Percentiles rank a stretch among this genome's conserved stretches.
Conservation (phyloP, 2,329 filamentous ascomycete species). For the Talaromyces sp. region DNA sequence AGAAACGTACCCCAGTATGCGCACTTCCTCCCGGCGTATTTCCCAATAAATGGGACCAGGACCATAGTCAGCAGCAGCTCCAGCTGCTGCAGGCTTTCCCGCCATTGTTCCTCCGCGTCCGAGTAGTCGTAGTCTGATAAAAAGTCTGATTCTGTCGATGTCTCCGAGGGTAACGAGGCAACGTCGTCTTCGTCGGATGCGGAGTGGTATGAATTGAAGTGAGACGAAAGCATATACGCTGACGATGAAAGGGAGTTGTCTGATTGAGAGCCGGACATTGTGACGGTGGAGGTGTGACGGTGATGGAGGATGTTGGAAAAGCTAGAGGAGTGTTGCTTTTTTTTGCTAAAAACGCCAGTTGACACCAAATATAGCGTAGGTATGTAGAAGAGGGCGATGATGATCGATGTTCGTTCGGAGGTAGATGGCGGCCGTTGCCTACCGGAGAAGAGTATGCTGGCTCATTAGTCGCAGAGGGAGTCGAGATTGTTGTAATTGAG, state of each 20-base stretch:
- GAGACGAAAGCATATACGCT: conserved; percentile 35
- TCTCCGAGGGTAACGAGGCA: conserved; percentile 39
- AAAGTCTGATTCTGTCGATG: conserved; percentile 33
- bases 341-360: not conserved
- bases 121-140: conserved; percentile 50
- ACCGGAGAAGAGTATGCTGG: conserved; percentile 7
- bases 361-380: not conserved
- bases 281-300: not conserved
- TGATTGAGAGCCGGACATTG: conserved; percentile 16
- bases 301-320: not conserved
- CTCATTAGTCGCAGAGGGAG: conserved; percentile 2
- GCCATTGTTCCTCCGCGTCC: conserved; percentile 93
- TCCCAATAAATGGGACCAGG: conserved; percentile 85
- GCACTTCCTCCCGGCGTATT: conserved; percentile 90
- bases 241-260: conserved; percentile 32
- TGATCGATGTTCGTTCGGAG: not conserved
- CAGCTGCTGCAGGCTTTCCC: conserved; percentile 86
- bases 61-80: conserved; percentile 93
- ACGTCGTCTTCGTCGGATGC: conserved; percentile 35
- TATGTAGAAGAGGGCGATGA: not conserved
- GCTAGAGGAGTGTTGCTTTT: not conserved
- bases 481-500: not conserved
- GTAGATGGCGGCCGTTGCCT: conserved; percentile 3
- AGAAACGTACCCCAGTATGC: conserved; percentile 78
- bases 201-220: conserved; percentile 15